These are phyloP conservation scores for sunflower (Helianthus annuus) DNA, from an alignment of 129 eudicot species.

Conservation along the genomic window DNA sequence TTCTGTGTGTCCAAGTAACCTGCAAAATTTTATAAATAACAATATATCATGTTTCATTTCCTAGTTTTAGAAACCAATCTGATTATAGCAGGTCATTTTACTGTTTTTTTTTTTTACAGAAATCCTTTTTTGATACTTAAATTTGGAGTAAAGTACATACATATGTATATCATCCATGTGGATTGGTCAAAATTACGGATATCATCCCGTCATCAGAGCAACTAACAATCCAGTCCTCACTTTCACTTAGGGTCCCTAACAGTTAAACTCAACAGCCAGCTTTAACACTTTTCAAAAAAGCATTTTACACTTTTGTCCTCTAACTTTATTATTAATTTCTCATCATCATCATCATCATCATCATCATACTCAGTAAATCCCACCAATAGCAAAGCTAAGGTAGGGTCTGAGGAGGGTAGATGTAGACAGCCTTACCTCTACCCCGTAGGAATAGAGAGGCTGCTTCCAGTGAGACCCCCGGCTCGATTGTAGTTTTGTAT, in stretches of 20 bases:
- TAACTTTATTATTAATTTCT: background rate
- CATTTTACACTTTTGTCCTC: background rate
- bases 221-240: no score
- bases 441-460: no score
- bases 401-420: no score
- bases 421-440: no score
- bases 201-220: background rate
- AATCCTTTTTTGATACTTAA: background rate
- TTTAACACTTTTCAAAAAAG: background rate
- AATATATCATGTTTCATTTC: background rate
- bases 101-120: background rate
- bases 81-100: background rate
- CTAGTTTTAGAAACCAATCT: background rate
- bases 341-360: no score
- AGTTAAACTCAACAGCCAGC: background rate
- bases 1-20: conserved; percentile 79
- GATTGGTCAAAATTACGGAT: no score
- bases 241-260: background rate
- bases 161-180: no score
- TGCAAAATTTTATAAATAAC: conserved; percentile 22
- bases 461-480: no score
- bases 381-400: no score
- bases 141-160: no score
- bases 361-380: no score
- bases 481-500: no score